Conservation (phyloP, 768 basidiomycete genomes). For the Macrocybe gigantea region DNA sequence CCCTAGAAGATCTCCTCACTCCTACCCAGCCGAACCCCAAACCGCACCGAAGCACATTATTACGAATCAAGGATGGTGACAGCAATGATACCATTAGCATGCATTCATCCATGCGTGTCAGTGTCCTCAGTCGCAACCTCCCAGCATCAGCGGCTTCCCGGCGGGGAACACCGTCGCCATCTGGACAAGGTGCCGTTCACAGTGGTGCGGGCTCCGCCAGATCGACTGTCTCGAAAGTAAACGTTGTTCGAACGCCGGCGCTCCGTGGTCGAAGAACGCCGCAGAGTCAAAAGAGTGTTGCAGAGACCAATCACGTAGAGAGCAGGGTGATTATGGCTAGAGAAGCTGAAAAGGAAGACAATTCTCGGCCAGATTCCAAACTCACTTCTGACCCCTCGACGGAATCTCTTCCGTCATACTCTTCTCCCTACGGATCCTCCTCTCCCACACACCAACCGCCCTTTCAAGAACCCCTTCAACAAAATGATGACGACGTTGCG, state of each 20-base stretch:
- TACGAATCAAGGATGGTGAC: slow-evolving; percentile 27
- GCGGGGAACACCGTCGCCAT: slow-evolving; percentile 8
- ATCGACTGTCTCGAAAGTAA: slow-evolving; percentile 39
- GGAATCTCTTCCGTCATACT: slow-evolving; percentile 9
- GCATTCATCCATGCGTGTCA: slow-evolving; percentile 33
- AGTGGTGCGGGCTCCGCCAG: slow-evolving; percentile 4
- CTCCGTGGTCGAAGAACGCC: slow-evolving; percentile 1
- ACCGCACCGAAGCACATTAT: slow-evolving; percentile 13
- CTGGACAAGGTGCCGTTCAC: background rate
- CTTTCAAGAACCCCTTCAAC: slow-evolving; percentile 17
- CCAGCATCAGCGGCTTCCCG: slow-evolving; percentile 10
- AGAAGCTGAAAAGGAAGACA: slow-evolving; percentile 17
- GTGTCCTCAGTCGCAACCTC: slow-evolving; percentile 30
- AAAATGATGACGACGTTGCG: slow-evolving; percentile 4
- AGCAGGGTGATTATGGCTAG: slow-evolving; percentile 13
- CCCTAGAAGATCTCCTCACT: slow-evolving; percentile 65
- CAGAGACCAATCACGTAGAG: background rate
- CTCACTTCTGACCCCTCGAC: slow-evolving; percentile 44
- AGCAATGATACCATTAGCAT: slow-evolving; percentile 35
- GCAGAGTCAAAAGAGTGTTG: background rate
- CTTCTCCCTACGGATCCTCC: slow-evolving; percentile 3
- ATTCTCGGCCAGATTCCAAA: slow-evolving; percentile 65
- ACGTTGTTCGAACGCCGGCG: slow-evolving; percentile 19
- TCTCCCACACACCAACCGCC: slow-evolving; percentile 15
- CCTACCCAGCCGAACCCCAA: slow-evolving; percentile 25